Conservation (phyloP, 495 filamentous ascomycete species). For the Daldinia loculata region DNA sequence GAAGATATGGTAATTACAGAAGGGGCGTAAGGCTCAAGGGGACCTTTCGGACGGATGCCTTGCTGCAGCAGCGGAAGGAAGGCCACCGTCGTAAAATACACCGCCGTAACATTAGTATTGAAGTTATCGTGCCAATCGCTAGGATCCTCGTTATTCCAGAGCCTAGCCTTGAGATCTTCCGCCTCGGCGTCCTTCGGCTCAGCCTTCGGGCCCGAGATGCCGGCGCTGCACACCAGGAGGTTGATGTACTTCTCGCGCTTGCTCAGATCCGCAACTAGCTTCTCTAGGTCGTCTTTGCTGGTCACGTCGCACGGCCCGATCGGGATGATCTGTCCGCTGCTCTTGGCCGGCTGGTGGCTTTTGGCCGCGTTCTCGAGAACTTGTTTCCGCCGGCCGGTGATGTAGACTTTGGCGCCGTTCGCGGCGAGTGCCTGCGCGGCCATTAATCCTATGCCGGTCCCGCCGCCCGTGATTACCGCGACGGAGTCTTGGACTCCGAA, state of each 20-base stretch:
- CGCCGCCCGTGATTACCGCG: conserved; percentile 68
- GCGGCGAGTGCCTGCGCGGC: conserved; percentile 68
- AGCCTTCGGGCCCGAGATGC: conserved; percentile 59
- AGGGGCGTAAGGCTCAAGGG: conserved; percentile 54
- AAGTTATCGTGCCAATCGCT: conserved; percentile 63
- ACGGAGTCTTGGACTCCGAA: conserved; percentile 65
- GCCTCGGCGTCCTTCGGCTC: conserved; percentile 47
- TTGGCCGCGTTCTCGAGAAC: conserved; percentile 60
- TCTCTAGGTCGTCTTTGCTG: conserved; percentile 64
- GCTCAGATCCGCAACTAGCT: conserved; percentile 62
- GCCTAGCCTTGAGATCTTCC: conserved; percentile 55
- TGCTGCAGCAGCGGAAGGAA: conserved; percentile 67
- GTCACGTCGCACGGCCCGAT: conserved; percentile 68
- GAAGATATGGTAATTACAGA: conserved; percentile 66
- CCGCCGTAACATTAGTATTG: conserved; percentile 67
- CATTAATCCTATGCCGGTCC: conserved; percentile 67
- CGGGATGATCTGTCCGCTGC: conserved; percentile 47
- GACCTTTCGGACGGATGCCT: conserved; percentile 53
- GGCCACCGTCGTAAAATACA: conserved; percentile 68
- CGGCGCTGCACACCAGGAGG: conserved; percentile 72
- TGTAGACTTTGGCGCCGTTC: conserved; percentile 74
- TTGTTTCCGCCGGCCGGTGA: conserved; percentile 67
- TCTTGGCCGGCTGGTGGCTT: conserved; percentile 44
- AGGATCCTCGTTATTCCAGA: conserved; percentile 53
- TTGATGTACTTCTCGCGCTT: conserved; percentile 61